phyloP scores from a whole-genome alignment of 164 flowering plant species.

The Liriodendron chinense region DNA sequence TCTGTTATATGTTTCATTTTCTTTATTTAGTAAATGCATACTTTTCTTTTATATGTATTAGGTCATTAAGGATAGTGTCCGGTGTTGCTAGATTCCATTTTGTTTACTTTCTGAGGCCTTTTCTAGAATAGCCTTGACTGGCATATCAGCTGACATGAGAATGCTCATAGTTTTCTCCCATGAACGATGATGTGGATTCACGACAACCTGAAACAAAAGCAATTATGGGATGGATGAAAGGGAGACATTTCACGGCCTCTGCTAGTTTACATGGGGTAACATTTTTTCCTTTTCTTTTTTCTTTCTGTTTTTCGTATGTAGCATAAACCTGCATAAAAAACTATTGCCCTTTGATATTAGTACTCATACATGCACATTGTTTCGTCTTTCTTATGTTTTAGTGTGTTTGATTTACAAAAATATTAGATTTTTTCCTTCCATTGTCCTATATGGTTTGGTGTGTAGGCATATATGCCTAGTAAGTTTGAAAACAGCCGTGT shows the following conservation, averaged over 20 bases:
- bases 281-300: conserved; percentile 1
- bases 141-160: conserved; percentile 20
- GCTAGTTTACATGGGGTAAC: conserved; percentile 97
- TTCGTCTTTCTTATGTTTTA: not conserved
- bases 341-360: not conserved
- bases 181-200: conserved; percentile 50
- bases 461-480: too few species aligned
- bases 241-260: conserved; percentile 77
- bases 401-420: not conserved
- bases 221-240: conserved; percentile 77
- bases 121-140: conserved; percentile 1
- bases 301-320: not conserved
- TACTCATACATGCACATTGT: too few species aligned
- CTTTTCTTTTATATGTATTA: conserved; percentile 2
- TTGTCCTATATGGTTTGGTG: too few species aligned
- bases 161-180: conserved; percentile 57
- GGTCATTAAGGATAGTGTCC: conserved; percentile 5
- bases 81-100: not conserved
- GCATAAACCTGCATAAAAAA: not conserved
- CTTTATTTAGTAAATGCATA: conserved; percentile 6
- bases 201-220: conserved; percentile 97
- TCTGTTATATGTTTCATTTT: not conserved
- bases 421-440: too few species aligned
- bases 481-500: too few species aligned
- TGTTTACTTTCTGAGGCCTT: conserved; percentile 1